These are phyloP conservation scores for Aschersonia sp. DNA, from an alignment of 2,329 filamentous ascomycete species.

Conservation along the genomic window DNA sequence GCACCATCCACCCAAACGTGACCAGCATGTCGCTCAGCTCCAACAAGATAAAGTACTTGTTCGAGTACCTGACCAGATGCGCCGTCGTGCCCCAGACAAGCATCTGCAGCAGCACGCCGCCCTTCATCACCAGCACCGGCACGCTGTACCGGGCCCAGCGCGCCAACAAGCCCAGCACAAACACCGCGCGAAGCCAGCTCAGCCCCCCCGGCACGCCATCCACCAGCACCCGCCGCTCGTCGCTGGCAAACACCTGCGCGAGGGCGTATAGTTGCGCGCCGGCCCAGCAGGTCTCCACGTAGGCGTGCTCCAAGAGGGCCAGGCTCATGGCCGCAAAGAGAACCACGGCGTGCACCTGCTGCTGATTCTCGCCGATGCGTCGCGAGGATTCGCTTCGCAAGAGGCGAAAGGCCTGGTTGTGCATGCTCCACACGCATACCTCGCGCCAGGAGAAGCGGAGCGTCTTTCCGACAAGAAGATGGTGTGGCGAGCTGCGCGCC, in stretches of 20 bases:
- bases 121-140: background rate
- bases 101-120: constrained; percentile 4
- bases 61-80: constrained; percentile 17
- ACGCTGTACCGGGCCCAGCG: background rate
- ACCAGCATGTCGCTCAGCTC: constrained; percentile 20
- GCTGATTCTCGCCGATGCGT: no score
- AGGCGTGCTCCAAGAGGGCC: constrained; percentile 13
- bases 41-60: constrained; percentile 21
- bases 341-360: background rate
- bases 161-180: constrained; percentile 5
- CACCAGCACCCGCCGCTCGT: no score
- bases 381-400: background rate
- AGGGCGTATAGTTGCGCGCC: constrained; percentile 13
- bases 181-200: constrained; percentile 7
- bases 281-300: constrained; percentile 12
- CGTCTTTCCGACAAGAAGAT: constrained; percentile 15
- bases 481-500: constrained; percentile 19
- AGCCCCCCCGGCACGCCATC: constrained; percentile 6
- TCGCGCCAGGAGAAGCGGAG: constrained; percentile 6
- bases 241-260: background rate
- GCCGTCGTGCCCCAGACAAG: constrained; percentile 7
- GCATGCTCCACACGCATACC: constrained; percentile 2
- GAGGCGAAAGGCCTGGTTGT: background rate
- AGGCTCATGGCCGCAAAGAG: constrained; percentile 13
- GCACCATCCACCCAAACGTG: constrained; percentile 10